Base-by-base conservation (phyloP, 2,329 filamentous ascomycete species). In the Fusarium sp. region DNA sequence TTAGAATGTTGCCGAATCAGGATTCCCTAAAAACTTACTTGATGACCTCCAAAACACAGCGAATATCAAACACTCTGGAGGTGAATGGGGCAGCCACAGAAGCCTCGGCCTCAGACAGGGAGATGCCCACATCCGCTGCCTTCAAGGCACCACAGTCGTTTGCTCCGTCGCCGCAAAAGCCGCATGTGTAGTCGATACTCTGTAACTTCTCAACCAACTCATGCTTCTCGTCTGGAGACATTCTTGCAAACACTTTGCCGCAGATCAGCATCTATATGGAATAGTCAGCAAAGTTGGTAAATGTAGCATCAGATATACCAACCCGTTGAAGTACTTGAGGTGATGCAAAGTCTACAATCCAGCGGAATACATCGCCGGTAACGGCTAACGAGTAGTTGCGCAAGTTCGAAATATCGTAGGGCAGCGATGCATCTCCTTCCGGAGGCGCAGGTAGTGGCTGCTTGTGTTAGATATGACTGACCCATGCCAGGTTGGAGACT, bases 151-250 rank as follows among this genome's bases (percentile, higher is more conserved):
- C 96, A 73, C 96, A 99, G 79, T 99, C 96, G 77, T 99, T 99
- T 28, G 96, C 96, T 41, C 96, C 96, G 78, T 99, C 96, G 46
- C 96, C 96, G 76, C 96, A 99, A 82, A 99, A 99, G 30, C 96
- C 96, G 72, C 91, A 94, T 73, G 93, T 97, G 80, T 98, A 99
- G 78, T 95, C 95, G 70, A 99, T 94, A 74, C 93, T 95, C 79
- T 99, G 97, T 4, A 99, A 87, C 79, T 98, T 99, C 79, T 98
- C 96, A 3, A 99, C 94, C 2, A 99, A 85, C 79, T 99, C 97
- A 77, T 98, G 95, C 79, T 99, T 99, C 80, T 99, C 96, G 78
- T 99, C 97, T 0, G 96, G 97, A 2, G 95, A 98, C 96, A 99
- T 99, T 73, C 96, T 92, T 5, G 96, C 97, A 80, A 97, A 99